Evolutionary conservation across 1,284 basidiomycete genomes (phyloP).

Genomic region (Cutaneotrichosporon cyanovorans): DNA sequence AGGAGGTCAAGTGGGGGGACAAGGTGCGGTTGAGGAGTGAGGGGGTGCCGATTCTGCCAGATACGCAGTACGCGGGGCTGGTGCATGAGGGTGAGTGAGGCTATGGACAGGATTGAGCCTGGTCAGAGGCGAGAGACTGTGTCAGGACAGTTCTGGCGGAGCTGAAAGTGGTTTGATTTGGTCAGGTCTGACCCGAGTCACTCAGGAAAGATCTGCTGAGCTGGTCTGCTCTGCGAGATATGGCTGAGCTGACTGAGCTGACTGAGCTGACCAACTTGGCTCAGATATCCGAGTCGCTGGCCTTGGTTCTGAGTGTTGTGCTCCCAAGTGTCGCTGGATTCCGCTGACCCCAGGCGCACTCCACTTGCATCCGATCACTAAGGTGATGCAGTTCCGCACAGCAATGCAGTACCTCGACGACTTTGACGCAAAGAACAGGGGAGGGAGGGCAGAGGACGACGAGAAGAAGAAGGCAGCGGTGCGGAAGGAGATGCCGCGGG

Average conservation of each 20-base stretch:
- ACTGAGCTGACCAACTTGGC: too few species aligned
- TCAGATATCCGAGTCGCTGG: too few species aligned
- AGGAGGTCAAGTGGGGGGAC: constrained; percentile 34
- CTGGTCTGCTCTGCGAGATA: too few species aligned
- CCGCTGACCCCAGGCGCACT: constrained; percentile 36
- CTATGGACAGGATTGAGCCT: too few species aligned
- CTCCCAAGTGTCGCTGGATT: too few species aligned
- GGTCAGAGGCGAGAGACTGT: too few species aligned
- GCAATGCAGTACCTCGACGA: constrained; percentile 40
- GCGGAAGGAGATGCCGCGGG: constrained; percentile 16
- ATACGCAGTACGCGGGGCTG: constrained; percentile 32
- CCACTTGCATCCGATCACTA: constrained; percentile 38
- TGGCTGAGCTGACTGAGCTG: too few species aligned
- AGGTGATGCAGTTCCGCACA: constrained; percentile 40
- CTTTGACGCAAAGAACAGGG: constrained; percentile 21
- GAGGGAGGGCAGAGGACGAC: constrained; percentile 21
- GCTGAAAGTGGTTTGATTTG: too few species aligned
- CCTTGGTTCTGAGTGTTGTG: too few species aligned
- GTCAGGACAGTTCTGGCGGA: too few species aligned
- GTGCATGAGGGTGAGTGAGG: constrained; percentile 36
- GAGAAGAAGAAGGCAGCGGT: constrained; percentile 20
- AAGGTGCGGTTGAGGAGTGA: constrained; percentile 42
- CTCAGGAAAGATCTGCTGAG: too few species aligned
- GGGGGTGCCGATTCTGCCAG: constrained; percentile 31
- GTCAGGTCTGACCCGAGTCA: too few species aligned